Percentiles rank a stretch among this genome's conserved stretches.
These are phyloP conservation scores for Mucor mucedo DNA, from an alignment of 371 early-diverging fungal species.

Conservation along the genomic window DNA sequence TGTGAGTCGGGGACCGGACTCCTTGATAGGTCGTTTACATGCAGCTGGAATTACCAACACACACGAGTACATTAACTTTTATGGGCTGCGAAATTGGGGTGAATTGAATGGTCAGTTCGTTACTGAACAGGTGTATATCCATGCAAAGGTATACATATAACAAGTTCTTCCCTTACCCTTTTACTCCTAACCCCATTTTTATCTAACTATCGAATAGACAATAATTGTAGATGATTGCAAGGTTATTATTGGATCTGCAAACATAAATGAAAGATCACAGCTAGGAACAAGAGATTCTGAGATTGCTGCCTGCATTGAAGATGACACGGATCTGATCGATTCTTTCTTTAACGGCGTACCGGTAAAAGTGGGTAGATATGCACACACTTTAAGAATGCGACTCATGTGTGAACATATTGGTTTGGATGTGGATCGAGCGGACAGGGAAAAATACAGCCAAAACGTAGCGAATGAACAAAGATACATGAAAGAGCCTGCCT, in stretches of 20 bases:
- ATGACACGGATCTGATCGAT: slow-evolving; percentile 57
- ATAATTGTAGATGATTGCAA: slow-evolving; percentile 86
- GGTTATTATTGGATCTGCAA: slow-evolving; percentile 87
- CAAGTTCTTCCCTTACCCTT: not conserved
- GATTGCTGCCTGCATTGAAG: slow-evolving; percentile 79
- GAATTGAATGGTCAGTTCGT: slow-evolving; percentile 53
- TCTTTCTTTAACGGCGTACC: slow-evolving; percentile 65
- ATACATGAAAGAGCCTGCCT: slow-evolving; percentile 8
- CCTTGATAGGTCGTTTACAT: slow-evolving; percentile 61
- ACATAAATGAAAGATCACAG: slow-evolving; percentile 85
- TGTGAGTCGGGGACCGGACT: slow-evolving; percentile 74
- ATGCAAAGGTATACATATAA: slow-evolving; percentile 72
- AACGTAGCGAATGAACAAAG: not conserved
- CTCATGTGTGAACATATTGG: slow-evolving; percentile 87
- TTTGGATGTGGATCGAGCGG: slow-evolving; percentile 45
- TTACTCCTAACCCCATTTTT: not conserved
- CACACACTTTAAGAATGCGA: slow-evolving; percentile 69
- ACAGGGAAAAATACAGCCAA: slow-evolving; percentile 11
- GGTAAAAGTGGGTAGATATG: slow-evolving; percentile 69
- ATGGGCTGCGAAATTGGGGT: slow-evolving; percentile 66
- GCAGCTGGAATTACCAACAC: slow-evolving; percentile 63
- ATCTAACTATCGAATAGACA: slow-evolving; percentile 12
- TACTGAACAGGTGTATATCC: slow-evolving; percentile 88
- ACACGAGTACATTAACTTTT: slow-evolving; percentile 70
- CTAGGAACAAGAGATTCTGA: slow-evolving; percentile 89